phyloP scores from a whole-genome alignment of 805 yeast species.

The Metschnikowia cerradonensis region DNA sequence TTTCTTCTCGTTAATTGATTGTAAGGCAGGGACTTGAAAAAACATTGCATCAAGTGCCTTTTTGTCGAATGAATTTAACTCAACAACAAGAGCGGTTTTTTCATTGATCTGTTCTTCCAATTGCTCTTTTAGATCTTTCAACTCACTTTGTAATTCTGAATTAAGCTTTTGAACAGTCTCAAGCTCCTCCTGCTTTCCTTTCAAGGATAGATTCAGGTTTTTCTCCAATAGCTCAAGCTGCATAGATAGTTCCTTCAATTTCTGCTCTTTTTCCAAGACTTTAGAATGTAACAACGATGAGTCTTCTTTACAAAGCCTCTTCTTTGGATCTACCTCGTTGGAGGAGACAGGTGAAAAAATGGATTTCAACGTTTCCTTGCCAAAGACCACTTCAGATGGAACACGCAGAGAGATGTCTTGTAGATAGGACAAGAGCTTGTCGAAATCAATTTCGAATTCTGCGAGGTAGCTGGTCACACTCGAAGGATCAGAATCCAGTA shows the following conservation, averaged over 20 bases:
- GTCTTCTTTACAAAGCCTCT: background rate
- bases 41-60: conserved; percentile 13
- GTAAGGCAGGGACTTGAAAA: conserved; percentile 22
- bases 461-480: background rate
- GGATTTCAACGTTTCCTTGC: background rate
- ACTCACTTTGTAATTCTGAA: conserved; percentile 4
- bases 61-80: conserved; percentile 26
- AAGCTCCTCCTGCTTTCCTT: conserved; percentile 26
- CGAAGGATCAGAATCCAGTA: background rate
- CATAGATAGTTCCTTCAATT: conserved; percentile 41
- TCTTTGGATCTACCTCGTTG: too few relatives aligned
- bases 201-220: conserved; percentile 33
- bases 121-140: conserved; percentile 17
- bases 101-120: conserved; percentile 18
- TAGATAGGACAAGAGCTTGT: background rate
- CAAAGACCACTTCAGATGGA: background rate
- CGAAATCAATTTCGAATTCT: background rate
- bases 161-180: conserved; percentile 14
- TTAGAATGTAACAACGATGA: conserved; percentile 3
- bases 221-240: conserved; percentile 44
- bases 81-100: conserved; percentile 20
- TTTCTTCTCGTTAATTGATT: conserved; percentile 30
- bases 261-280: conserved; percentile 11
- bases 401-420: background rate
- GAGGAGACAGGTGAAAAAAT: background rate